Percentiles rank a stretch among this genome's conserved stretches.
phyloP scores from a whole-genome alignment of 2,329 filamentous ascomycete genomes.

The Alternaria consortialis region DNA sequence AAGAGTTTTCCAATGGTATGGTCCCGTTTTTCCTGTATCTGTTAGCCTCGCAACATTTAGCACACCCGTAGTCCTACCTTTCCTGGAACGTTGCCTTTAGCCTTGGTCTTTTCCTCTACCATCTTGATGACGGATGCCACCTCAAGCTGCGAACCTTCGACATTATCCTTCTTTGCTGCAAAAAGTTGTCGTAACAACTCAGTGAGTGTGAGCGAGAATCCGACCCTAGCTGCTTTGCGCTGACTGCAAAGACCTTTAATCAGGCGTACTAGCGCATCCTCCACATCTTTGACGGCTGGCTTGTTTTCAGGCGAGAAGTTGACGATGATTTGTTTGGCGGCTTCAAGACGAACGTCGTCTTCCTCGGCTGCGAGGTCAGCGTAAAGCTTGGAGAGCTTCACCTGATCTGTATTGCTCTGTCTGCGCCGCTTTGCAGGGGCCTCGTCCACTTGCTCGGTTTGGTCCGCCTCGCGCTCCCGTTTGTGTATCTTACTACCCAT shows the following conservation, averaged over 20 bases:
- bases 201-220: constrained; percentile 87
- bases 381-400: constrained; percentile 57
- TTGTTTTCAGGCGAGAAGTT: constrained; percentile 52
- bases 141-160: constrained; percentile 48
- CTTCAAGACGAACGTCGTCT: constrained; percentile 54
- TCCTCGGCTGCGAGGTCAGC: constrained; percentile 59
- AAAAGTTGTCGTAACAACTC: constrained; percentile 80
- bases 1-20: constrained; percentile 87
- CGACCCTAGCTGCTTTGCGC: constrained; percentile 85
- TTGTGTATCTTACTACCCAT: constrained; percentile 44
- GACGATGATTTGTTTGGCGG: constrained; percentile 56
- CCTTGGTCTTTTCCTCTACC: constrained; percentile 62
- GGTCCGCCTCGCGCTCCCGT: constrained; percentile 35
- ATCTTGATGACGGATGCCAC: constrained; percentile 59
- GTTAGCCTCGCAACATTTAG: constrained; percentile 23
- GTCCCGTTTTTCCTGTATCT: constrained; percentile 80
- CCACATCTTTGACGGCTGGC: constrained; percentile 50
- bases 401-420: constrained; percentile 51
- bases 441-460: constrained; percentile 27
- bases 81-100: constrained; percentile 62
- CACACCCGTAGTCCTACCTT: constrained; percentile 54
- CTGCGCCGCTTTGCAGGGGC: constrained; percentile 44
- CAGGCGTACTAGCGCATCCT: constrained; percentile 60
- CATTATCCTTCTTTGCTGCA: constrained; percentile 50
- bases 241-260: constrained; percentile 90